phyloP scores from a whole-genome alignment of 2,329 filamentous ascomycete genomes.

The Myriosclerotinia scirpicola region DNA sequence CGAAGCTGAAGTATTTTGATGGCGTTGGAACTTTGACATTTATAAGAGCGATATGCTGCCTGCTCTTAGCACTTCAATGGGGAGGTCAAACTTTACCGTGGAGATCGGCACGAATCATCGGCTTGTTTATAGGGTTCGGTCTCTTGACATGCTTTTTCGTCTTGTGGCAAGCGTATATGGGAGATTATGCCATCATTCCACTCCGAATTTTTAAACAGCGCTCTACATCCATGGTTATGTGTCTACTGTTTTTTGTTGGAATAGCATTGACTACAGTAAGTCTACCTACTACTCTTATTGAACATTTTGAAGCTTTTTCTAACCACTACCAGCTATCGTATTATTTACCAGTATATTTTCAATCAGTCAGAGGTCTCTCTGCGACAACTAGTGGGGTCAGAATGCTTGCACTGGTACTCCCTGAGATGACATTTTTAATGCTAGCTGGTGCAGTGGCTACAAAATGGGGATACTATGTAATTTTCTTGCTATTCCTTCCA shows the following conservation, averaged over 20 bases:
- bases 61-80: constrained; percentile 45
- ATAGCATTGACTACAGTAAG: not conserved
- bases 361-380: constrained; percentile 36
- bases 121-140: constrained; percentile 40
- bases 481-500: not conserved
- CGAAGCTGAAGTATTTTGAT: constrained; percentile 40
- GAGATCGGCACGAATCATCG: constrained; percentile 41
- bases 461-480: constrained; percentile 10
- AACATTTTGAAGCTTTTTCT: no score
- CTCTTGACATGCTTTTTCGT: constrained; percentile 38
- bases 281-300: no score
- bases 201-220: constrained; percentile 42
- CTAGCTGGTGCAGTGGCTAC: not conserved
- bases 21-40: constrained; percentile 41
- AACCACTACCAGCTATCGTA: constrained; percentile 34
- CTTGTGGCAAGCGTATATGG: constrained; percentile 32
- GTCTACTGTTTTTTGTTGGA: constrained; percentile 38
- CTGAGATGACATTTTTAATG: not conserved
- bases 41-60: constrained; percentile 41
- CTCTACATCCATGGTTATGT: constrained; percentile 37
- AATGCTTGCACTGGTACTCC: not conserved
- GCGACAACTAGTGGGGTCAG: not conserved
- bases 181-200: constrained; percentile 38
- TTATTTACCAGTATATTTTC: constrained; percentile 41
- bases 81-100: constrained; percentile 44